Conservation (phyloP, 768 basidiomycete species). For the Leccinum ochraceum region DNA sequence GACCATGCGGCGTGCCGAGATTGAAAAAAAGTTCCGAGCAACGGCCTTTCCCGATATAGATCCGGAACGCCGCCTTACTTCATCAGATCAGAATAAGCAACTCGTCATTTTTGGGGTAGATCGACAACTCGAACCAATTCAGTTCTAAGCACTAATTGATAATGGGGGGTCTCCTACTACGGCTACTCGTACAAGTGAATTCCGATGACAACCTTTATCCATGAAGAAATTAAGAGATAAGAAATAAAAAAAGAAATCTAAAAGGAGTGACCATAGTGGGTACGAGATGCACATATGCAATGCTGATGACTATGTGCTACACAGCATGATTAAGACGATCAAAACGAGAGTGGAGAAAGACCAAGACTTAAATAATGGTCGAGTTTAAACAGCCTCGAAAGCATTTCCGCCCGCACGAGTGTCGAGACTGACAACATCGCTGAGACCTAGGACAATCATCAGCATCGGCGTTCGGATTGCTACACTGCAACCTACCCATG, state of each 20-base stretch:
- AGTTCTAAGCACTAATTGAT: not conserved
- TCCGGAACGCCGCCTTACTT: not conserved
- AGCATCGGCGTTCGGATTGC: not conserved
- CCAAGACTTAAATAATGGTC: not conserved
- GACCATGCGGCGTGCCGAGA: not conserved
- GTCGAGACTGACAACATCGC: constrained; percentile 56
- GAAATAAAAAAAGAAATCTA: constrained; percentile 7
- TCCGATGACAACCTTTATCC: constrained; percentile 15
- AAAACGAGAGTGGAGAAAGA: not conserved
- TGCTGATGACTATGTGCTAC: constrained; percentile 23
- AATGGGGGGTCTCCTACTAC: not conserved
- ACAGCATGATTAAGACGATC: constrained; percentile 13
- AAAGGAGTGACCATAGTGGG: constrained; percentile 22
- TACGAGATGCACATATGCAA: constrained; percentile 8
- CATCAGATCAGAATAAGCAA: not conserved
- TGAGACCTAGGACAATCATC: constrained; percentile 41
- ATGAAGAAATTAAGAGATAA: constrained; percentile 22
- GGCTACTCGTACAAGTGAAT: constrained; percentile 4
- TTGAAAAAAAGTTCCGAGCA: not conserved
- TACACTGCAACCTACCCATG: constrained; percentile 51
- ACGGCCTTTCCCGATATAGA: not conserved
- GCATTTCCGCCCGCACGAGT: constrained; percentile 59
- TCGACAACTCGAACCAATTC: constrained; percentile 14
- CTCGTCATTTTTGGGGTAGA: not conserved
- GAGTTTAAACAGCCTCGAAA: constrained; percentile 48